Base-by-base conservation (phyloP, 495 filamentous ascomycete species). In the Aspergillus haitiensis region DNA sequence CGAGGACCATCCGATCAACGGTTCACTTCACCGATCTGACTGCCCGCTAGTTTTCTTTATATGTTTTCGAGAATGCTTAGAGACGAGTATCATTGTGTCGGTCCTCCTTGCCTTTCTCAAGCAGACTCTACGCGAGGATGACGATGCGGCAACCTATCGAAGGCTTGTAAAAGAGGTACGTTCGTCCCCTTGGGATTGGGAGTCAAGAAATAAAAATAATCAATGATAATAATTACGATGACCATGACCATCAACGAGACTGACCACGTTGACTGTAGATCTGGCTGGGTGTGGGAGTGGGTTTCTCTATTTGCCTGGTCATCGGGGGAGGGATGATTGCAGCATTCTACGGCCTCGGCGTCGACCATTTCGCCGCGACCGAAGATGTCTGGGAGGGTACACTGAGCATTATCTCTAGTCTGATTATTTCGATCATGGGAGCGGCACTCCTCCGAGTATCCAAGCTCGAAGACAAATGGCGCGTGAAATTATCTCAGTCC, bases 401-500 rank as follows among this genome's bases (percentile, higher is more conserved):
- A 7, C 88, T 96, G 55, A 80, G 79, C 11, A 72, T 93, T 35
- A 55, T 93, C 37, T 88, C 91, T 1, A 79, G 83, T 11, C 49
- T 93, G 50, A 89, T 96, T 69, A 93, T 96, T 67, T 86, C 87
- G 36, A 65, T 91, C 52, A 86, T 94, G 69, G 91, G 91, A 32
- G 85, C 85, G 10, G 89, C 89, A 8, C 81, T 94, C 21, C 77
- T 96, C 7, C 83, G 91, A n/a, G 84, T 96, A 44, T 87, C 84
- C 50, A 93, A 93, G 73, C 82, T 93, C 68, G 88, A 92, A 69
- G 88, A 90, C 47, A 92, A 92, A 70, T 96, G 91, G 91, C 83
- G 84, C 12, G 73, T 86, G 56, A 92, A 92, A 81, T 79, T 96
- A n/a, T 81, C 84, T 13, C 80, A 81, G 59, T 79, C 85, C 0